Evolutionary conservation across 2,329 filamentous ascomycete species (phyloP), one percentile per base, ranked within the genome.

Genomic region (Clathrospora elynae): DNA sequence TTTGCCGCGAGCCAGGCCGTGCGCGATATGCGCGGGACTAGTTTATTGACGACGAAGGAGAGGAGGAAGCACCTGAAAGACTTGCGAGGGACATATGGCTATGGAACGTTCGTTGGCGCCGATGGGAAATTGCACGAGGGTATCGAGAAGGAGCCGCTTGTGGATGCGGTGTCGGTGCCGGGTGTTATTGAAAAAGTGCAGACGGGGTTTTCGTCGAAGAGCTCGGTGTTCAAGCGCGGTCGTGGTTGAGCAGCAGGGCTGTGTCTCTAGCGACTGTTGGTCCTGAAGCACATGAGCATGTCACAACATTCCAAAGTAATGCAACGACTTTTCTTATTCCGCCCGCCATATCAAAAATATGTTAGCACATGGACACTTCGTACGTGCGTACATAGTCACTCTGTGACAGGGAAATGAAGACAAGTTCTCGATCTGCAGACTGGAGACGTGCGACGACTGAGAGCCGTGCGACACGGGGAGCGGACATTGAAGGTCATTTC

Each of bases 41-140:
- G 8, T 37, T 38, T 5, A 34, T 66, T n/a, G 32, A 53, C 11
- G 20, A 46, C 25, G 7, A 60, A 49, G 4, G 54, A 42, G 5
- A 58, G 59, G 1, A 35, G 42, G 5, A 6, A 42, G 6, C 42
- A 59, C 33, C 29, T 68, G 2, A 16, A 59, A 10, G 20, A 30
- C 1, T 37, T 63, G 3, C 57, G 43, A 20, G 32, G 47, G 8
- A 53, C 42, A 0, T 77, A 76, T 39, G 76, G 75, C 0, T 83
- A 77, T 51, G 80, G 81, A 0, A 68, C 66, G 0, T 83, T 73
- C 39, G 38, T 78, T 1, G 79, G 78, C 0, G 35, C 29, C 3
- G 79, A 83, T 49, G 75, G 77, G 0, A 66, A 67, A 6, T 60
- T 66, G 0, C 77, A 82, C 41, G 46, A 78, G 0, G 81, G 81